A percentile compares a stretch with the other conserved stretches of the same genome.
Conservation (phyloP, 495 filamentous ascomycete genomes). For the Xylaria venustula region DNA sequence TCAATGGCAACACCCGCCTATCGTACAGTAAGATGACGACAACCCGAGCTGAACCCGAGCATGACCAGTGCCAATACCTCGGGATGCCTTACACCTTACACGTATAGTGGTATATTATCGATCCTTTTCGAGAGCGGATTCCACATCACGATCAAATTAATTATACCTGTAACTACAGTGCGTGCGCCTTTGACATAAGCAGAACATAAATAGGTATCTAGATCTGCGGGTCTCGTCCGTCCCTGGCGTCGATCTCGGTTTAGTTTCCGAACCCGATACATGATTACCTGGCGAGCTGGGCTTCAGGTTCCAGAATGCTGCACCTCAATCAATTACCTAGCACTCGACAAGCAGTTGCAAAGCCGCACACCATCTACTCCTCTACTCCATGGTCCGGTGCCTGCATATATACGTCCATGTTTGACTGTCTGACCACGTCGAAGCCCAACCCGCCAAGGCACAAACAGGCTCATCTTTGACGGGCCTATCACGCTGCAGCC, state of each 20-base stretch:
- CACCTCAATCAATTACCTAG: neutral
- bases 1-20: neutral
- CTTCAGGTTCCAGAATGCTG: neutral
- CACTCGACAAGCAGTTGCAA: too few relatives aligned
- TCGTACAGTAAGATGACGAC: neutral
- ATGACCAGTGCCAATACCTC: too few relatives aligned
- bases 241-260: slow-evolving; percentile 3
- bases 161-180: too few relatives aligned
- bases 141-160: too few relatives aligned
- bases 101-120: too few relatives aligned
- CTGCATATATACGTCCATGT: neutral
- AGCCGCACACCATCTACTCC: neutral
- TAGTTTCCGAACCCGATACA: neutral
- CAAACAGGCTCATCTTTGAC: neutral
- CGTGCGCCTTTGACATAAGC: neutral
- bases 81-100: too few relatives aligned
- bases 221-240: slow-evolving; percentile 8
- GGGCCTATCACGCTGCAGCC: neutral
- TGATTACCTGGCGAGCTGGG: neutral
- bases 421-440: neutral
- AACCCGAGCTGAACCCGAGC: neutral
- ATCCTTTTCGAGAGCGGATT: too few relatives aligned
- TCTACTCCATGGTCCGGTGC: neutral
- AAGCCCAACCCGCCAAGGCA: neutral
- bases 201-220: too few relatives aligned